Conservation (phyloP, 1,284 basidiomycete species). For the Cryptococcus sp. region DNA sequence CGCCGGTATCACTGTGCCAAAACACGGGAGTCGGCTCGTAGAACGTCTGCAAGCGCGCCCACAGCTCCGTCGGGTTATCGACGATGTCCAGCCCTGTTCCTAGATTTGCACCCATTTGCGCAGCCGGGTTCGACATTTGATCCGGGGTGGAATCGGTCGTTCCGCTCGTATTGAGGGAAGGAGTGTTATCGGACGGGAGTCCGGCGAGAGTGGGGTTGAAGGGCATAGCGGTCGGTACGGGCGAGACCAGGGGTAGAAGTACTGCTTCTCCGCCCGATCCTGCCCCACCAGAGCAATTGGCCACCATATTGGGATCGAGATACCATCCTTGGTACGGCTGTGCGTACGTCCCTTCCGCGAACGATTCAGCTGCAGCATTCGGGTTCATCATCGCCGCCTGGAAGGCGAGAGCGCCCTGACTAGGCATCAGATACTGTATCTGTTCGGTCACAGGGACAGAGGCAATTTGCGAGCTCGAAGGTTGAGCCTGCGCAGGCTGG, state of each 20-base stretch:
- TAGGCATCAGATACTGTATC: not conserved
- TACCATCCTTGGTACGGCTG: conserved; percentile 11
- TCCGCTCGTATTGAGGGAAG: not conserved
- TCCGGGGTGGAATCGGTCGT: conserved; percentile 1
- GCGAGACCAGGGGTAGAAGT: conserved; percentile 15
- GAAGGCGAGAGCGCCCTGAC: not conserved
- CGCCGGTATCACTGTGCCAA: conserved; percentile 15
- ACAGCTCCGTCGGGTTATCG: conserved; percentile 33
- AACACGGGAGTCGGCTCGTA: conserved; percentile 40
- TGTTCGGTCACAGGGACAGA: not conserved
- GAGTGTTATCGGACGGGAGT: not conserved
- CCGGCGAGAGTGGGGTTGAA: not conserved
- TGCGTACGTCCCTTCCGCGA: conserved; percentile 5
- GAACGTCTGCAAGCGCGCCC: conserved; percentile 46
- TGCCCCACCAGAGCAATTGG: not conserved
- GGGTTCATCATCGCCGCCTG: conserved; percentile 12
- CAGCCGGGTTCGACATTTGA: not conserved
- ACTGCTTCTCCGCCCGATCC: conserved; percentile 4
- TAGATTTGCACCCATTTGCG: not conserved
- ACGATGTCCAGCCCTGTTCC: conserved; percentile 9
- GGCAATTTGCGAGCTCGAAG: not conserved
- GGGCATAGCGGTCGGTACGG: conserved; percentile 16
- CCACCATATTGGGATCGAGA: not conserved
- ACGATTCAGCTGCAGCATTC: conserved; percentile 11
- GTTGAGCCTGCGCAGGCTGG: not conserved